phyloP scores from a whole-genome alignment of 345 rosid genomes.

The Eutrema yunnanense region DNA sequence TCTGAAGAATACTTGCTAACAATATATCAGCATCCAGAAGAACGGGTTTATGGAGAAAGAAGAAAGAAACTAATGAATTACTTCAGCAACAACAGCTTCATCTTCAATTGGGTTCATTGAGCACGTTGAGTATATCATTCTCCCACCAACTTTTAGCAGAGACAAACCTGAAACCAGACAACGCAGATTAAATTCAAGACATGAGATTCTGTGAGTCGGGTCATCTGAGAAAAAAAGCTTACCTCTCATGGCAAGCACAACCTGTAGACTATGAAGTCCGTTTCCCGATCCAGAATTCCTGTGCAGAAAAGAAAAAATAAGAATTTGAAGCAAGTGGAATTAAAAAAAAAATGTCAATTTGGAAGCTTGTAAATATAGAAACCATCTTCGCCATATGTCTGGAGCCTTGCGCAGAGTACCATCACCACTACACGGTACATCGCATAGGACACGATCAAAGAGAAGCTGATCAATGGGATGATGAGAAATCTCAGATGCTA shows the following conservation, averaged over 20 bases:
- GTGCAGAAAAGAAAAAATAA: slow-evolving; percentile 12
- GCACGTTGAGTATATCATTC: slow-evolving; percentile 97
- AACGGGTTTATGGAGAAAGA: not conserved
- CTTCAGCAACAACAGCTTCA: slow-evolving; percentile 99
- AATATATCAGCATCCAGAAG: not conserved
- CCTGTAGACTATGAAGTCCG: slow-evolving; percentile 83
- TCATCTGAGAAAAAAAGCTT: not conserved
- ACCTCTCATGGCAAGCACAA: slow-evolving; percentile 94
- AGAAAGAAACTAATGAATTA: slow-evolving; percentile 20
- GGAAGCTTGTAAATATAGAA: not conserved
- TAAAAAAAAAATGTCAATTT: not conserved
- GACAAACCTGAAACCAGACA: slow-evolving; percentile 52
- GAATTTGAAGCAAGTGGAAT: not conserved
- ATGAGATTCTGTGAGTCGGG: not conserved
- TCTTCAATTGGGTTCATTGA: slow-evolving; percentile 98
- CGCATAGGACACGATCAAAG: slow-evolving; percentile 91
- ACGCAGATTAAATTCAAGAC: not conserved
- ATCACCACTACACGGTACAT: slow-evolving; percentile 98
- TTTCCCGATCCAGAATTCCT: slow-evolving; percentile 90
- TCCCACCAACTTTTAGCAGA: slow-evolving; percentile 87
- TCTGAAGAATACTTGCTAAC: slow-evolving; percentile 34
- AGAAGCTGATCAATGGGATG: slow-evolving; percentile 46
- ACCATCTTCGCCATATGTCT: slow-evolving; percentile 97
- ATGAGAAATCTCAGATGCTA: slow-evolving; percentile 27
- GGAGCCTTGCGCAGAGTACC: slow-evolving; percentile 99